A percentile compares a stretch with the other conserved stretches of the same genome.
phyloP scores from a whole-genome alignment of 1,284 basidiomycete species.

The Leucoagaricus sp. region DNA sequence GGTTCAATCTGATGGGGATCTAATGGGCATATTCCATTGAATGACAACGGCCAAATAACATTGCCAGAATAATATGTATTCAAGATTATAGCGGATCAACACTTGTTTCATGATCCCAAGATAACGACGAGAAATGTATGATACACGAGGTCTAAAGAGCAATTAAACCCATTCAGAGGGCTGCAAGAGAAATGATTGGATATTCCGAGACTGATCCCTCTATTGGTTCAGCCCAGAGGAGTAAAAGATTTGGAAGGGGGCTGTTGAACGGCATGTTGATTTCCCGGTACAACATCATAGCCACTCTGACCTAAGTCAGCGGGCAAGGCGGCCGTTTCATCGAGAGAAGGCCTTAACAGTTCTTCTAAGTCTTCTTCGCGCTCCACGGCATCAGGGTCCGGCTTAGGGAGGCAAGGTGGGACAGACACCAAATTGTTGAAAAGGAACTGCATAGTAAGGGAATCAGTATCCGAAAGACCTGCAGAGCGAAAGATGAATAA shows the following conservation, averaged over 20 bases:
- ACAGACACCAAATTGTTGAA: slow-evolving; percentile 75
- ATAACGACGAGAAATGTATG: not conserved
- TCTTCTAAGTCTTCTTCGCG: slow-evolving; percentile 41
- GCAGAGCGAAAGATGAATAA: slow-evolving; percentile 22
- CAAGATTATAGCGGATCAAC: slow-evolving; percentile 6
- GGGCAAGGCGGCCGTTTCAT: slow-evolving; percentile 77
- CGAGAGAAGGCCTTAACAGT: slow-evolving; percentile 51
- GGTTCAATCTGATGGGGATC: too few species aligned
- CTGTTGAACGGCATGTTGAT: slow-evolving; percentile 39
- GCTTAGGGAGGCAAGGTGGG: slow-evolving; percentile 60
- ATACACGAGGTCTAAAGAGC: slow-evolving; percentile 1
- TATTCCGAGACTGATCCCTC: not conserved
- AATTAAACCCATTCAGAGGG: not conserved
- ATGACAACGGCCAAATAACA: not conserved
- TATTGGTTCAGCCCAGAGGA: slow-evolving; percentile 4
- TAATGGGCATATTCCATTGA: not conserved
- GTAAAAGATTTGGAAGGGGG: slow-evolving; percentile 19
- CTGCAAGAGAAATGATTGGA: not conserved
- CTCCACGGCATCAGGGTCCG: slow-evolving; percentile 25
- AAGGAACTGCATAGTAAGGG: slow-evolving; percentile 53
- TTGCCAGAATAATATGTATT: too few species aligned
- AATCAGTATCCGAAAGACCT: not conserved
- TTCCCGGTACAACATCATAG: slow-evolving; percentile 66
- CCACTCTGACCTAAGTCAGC: slow-evolving; percentile 71
- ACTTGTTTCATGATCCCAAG: not conserved